Evolutionary conservation across 163 green algal genomes (phyloP).

Genomic region (Chlamydomonas reinhardtii): DNA sequence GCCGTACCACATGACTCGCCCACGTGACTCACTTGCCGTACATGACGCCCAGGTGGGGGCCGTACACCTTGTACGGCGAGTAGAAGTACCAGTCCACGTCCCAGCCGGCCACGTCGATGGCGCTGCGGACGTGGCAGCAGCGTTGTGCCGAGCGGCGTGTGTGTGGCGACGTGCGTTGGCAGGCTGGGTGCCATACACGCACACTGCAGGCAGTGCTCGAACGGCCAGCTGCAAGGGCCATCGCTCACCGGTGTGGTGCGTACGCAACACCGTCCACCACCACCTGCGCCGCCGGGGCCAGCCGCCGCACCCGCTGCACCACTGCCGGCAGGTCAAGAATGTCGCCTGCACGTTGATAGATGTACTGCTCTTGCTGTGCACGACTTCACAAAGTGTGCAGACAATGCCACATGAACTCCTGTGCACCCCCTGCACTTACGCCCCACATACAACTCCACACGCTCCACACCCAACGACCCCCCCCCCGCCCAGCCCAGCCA

Average conservation of each 20-base stretch:
- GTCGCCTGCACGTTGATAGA: conserved; percentile 28
- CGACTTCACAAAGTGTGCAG: no score
- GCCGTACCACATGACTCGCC: no score
- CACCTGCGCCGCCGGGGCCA: conserved; percentile 27
- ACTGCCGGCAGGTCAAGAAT: conserved; percentile 23
- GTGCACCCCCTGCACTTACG: no score
- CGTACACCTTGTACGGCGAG: conserved; percentile 44
- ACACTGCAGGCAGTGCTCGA: neutral
- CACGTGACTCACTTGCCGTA: conserved; percentile 35
- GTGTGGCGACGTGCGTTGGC: no score
- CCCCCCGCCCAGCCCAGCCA: no score
- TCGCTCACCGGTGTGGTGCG: conserved; percentile 27
- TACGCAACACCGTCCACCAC: conserved; percentile 35
- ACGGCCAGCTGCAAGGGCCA: no score
- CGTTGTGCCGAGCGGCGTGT: no score
- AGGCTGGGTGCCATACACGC: neutral
- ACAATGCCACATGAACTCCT: no score
- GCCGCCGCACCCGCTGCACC: neutral
- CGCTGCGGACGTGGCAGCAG: neutral
- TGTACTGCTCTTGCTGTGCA: no score
- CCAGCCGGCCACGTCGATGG: conserved; percentile 32
- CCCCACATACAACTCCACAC: no score
- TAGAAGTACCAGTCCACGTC: conserved; percentile 43
- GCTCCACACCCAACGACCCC: no score
- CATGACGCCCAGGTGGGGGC: conserved; percentile 32